These are phyloP conservation scores for Orbilia oligospora DNA, from an alignment of 2,329 filamentous ascomycete genomes.

Conservation along the genomic window DNA sequence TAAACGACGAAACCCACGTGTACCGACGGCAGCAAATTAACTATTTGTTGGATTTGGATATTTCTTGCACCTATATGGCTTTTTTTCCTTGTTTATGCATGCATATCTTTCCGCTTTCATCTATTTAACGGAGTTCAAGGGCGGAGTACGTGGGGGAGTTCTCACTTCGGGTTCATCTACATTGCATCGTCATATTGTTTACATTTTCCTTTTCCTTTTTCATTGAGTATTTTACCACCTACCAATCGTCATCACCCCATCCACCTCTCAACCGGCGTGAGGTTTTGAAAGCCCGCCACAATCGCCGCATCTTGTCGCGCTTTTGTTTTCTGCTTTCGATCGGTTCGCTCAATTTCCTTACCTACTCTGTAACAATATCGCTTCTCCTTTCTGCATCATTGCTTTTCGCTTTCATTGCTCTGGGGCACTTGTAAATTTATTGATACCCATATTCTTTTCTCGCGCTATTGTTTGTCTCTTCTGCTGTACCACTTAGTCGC, in stretches of 20 bases:
- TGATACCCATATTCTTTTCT: conserved; percentile 50
- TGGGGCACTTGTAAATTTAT: conserved; percentile 54
- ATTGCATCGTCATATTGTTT: conserved; percentile 34
- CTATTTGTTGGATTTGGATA: conserved; percentile 7
- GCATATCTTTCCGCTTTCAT: conserved; percentile 26
- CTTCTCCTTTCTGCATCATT: conserved; percentile 20
- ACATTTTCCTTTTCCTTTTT: conserved; percentile 5
- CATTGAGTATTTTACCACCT: conserved; percentile 12
- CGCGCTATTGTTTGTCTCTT: conserved; percentile 8
- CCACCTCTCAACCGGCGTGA: conserved; percentile 1
- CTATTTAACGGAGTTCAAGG: conserved; percentile 49
- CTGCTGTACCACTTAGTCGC: conserved; percentile 13
- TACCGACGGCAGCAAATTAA: conserved; percentile 3
- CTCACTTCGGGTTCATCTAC: conserved; percentile 17
- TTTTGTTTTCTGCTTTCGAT: neutral
- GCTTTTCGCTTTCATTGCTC: conserved; percentile 10
- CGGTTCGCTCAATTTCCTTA: conserved; percentile 27
- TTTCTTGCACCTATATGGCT: conserved; percentile 26
- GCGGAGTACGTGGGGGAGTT: conserved; percentile 52
- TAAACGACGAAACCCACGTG: conserved; percentile 30
- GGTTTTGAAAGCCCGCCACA: conserved; percentile 53
- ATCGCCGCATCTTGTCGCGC: neutral
- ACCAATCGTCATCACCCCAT: conserved; percentile 1
- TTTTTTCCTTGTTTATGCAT: conserved; percentile 29
- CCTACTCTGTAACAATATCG: conserved; percentile 49